These are phyloP conservation scores for Ballota nigra DNA, from an alignment of 257 asterid genomes.

Conservation along the genomic window DNA sequence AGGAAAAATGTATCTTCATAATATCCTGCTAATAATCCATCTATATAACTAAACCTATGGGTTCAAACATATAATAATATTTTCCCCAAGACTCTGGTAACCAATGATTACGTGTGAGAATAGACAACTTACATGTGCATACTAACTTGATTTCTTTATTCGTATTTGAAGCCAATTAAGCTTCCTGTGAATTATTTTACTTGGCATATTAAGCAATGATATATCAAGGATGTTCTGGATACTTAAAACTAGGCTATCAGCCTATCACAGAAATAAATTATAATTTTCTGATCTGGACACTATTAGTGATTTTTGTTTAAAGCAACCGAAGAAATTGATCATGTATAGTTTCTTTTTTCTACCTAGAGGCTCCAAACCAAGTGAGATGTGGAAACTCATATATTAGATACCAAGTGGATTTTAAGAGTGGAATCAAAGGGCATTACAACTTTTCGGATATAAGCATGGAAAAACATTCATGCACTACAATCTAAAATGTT, in stretches of 20 bases:
- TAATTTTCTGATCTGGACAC: not conserved
- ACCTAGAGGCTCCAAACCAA: slow-evolving; percentile 6
- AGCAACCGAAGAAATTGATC: not conserved
- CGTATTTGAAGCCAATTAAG: not conserved
- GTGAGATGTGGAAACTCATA: not conserved
- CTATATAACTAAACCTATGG: not conserved
- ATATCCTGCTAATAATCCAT: slow-evolving; percentile 7
- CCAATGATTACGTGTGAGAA: not conserved
- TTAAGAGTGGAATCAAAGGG: not conserved
- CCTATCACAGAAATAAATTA: not conserved
- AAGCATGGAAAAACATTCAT: slow-evolving; percentile 3
- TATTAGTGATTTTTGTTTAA: slow-evolving; percentile 8
- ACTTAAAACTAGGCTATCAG: not conserved
- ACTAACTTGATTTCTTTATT: not conserved
- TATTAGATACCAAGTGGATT: not conserved
- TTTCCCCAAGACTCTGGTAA: not conserved
- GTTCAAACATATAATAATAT: slow-evolving; percentile 4
- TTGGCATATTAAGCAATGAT: slow-evolving; percentile 3
- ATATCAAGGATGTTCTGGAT: slow-evolving; percentile 2
- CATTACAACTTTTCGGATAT: not conserved
- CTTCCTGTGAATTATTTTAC: slow-evolving; percentile 11
- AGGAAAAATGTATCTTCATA: not conserved
- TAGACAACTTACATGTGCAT: not conserved
- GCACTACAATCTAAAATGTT: slow-evolving; percentile 3
- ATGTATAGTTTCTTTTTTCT: not conserved